A percentile compares a stretch with the other conserved stretches of the same genome.
These are phyloP conservation scores for Hydnum rufescens DNA, from an alignment of 768 basidiomycete species.

Conservation along the genomic window DNA sequence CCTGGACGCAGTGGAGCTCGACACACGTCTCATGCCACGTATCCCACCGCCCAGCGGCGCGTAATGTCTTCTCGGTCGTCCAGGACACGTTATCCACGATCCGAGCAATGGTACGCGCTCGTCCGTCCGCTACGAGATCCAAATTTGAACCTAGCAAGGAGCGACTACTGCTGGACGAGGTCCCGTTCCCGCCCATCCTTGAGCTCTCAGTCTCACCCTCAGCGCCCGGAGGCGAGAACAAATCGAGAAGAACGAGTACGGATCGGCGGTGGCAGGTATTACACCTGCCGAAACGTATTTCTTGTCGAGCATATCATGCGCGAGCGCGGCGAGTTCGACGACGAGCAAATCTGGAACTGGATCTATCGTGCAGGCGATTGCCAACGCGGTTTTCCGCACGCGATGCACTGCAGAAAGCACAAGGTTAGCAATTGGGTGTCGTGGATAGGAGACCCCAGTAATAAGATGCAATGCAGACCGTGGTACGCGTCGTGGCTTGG, in stretches of 20 bases:
- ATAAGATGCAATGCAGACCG: constrained; percentile 25
- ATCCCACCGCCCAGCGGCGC: constrained; percentile 32
- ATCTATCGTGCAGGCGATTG: constrained; percentile 31
- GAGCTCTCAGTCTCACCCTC: background rate
- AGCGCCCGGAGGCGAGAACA: constrained; percentile 37
- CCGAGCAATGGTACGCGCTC: constrained; percentile 32
- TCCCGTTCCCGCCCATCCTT: constrained; percentile 11
- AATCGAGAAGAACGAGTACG: constrained; percentile 26
- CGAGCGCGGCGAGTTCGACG: constrained; percentile 69
- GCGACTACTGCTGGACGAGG: constrained; percentile 21
- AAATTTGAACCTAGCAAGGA: too few species aligned
- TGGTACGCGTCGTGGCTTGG: constrained; percentile 66
- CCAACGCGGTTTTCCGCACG: constrained; percentile 57
- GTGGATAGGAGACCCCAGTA: background rate
- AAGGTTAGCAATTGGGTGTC: constrained; percentile 8
- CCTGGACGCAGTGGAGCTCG: constrained; percentile 69
- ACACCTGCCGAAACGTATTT: constrained; percentile 48
- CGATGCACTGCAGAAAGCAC: constrained; percentile 39
- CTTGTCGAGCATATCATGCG: constrained; percentile 77
- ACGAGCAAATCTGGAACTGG: constrained; percentile 45
- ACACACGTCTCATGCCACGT: constrained; percentile 47
- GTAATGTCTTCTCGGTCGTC: constrained; percentile 59
- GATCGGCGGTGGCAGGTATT: constrained; percentile 39
- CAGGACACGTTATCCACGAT: constrained; percentile 71
- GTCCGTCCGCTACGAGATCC: constrained; percentile 40